phyloP scores from a whole-genome alignment of 2,329 filamentous ascomycete species.

The Cryphonectria radicalis region DNA sequence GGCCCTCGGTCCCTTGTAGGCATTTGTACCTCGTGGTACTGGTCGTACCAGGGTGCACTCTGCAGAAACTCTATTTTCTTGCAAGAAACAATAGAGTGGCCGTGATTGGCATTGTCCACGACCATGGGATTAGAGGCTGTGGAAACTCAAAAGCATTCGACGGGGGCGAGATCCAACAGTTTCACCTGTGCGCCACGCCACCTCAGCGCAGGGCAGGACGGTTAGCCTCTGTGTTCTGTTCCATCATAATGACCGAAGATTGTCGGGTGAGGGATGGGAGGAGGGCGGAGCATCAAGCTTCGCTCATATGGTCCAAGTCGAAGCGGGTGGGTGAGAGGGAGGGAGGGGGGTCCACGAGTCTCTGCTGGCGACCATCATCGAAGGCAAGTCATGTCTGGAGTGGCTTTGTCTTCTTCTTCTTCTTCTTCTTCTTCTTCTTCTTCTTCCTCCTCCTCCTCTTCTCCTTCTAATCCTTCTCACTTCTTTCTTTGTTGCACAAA shows the following conservation, averaged over 20 bases:
- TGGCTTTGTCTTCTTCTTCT: neutral
- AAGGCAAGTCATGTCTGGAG: neutral
- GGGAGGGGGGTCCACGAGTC: neutral
- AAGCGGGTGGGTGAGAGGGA: neutral
- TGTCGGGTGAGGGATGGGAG: too few relatives aligned
- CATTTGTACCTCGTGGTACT: constrained; percentile 3
- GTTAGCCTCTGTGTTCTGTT: neutral
- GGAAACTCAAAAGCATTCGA: constrained; percentile 27
- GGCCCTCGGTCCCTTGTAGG: neutral
- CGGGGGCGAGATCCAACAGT: constrained; percentile 22
- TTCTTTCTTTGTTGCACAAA: neutral
- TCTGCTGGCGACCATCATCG: neutral
- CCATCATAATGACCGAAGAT: neutral
- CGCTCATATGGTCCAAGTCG: neutral
- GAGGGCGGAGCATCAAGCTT: neutral
- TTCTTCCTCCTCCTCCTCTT: neutral
- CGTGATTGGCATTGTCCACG: neutral
- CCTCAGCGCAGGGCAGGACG: neutral
- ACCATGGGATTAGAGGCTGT: constrained; percentile 16
- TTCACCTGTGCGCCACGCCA: neutral
- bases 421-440: neutral
- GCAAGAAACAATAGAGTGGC: constrained; percentile 9
- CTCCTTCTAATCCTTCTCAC: neutral
- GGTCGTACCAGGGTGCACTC: neutral
- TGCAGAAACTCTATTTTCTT: constrained; percentile 21